Evolutionary conservation across 257 asterid species (phyloP).

Genomic region (Gardenia jasminoides): DNA sequence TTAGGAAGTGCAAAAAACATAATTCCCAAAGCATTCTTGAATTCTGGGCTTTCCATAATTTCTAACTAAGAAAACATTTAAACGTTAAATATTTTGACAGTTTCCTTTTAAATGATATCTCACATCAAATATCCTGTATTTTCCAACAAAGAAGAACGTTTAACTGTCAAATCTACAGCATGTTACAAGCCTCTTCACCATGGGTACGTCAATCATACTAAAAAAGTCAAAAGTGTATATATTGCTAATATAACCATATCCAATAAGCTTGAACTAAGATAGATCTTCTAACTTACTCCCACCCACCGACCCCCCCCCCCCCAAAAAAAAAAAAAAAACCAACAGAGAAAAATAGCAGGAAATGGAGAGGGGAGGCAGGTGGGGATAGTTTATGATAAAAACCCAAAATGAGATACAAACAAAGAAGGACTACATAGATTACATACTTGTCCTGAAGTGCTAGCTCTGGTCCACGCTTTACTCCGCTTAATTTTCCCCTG

Average conservation of each 20-base stretch:
- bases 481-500: slow-evolving; percentile 53
- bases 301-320: not conserved
- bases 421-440: slow-evolving; percentile 35
- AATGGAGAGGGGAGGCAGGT: too few relatives aligned
- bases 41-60: not conserved
- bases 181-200: not conserved
- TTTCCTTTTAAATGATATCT: not conserved
- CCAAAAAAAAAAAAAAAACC: not conserved
- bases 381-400: not conserved
- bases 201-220: not conserved
- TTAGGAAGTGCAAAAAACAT: not conserved
- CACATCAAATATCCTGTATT: not conserved
- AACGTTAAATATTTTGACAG: not conserved
- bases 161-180: not conserved
- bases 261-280: not conserved
- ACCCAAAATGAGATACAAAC: not conserved
- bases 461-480: slow-evolving; percentile 66
- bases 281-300: not conserved
- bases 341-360: not conserved
- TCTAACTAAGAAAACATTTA: not conserved
- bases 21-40: not conserved
- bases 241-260: not conserved
- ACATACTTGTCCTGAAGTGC: slow-evolving; percentile 70
- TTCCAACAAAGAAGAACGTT: not conserved
- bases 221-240: not conserved